Evolutionary conservation across 306 rosid species (phyloP).

Genomic region (Cajanus cajan): DNA sequence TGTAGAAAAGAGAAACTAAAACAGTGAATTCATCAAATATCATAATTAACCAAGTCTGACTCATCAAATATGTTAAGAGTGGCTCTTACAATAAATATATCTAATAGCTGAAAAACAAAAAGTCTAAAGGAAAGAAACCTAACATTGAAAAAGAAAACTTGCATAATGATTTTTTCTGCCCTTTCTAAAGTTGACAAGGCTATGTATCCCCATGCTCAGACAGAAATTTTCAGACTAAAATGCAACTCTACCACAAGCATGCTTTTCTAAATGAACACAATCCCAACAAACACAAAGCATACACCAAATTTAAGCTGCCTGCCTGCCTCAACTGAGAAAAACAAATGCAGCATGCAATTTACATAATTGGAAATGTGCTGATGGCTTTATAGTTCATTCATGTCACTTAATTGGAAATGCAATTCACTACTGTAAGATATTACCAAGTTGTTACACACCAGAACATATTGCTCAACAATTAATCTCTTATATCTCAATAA

Average conservation of each 20-base stretch:
- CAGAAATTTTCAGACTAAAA: neutral
- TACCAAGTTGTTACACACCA: conserved; percentile 6
- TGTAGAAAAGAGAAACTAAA: conserved; percentile 16
- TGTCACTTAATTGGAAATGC: neutral
- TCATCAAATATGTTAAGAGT: conserved; percentile 2
- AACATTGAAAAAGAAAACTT: neutral
- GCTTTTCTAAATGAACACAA: neutral
- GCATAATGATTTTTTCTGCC: neutral
- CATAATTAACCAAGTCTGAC: neutral
- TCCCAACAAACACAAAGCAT: neutral
- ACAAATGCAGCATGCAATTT: neutral
- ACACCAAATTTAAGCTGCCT: neutral
- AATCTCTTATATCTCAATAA: neutral
- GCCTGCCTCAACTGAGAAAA: conserved; percentile 20
- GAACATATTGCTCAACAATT: neutral
- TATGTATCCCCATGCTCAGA: neutral
- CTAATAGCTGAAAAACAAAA: neutral
- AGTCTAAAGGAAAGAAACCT: neutral
- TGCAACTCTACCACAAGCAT: conserved; percentile 1
- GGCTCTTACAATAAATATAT: neutral
- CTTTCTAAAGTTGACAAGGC: neutral
- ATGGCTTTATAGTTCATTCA: neutral
- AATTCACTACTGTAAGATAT: neutral
- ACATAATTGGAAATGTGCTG: neutral
- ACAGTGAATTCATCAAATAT: conserved; percentile 1